Conservation (phyloP, 805 yeast species). For the Nakazawaea holstii region DNA sequence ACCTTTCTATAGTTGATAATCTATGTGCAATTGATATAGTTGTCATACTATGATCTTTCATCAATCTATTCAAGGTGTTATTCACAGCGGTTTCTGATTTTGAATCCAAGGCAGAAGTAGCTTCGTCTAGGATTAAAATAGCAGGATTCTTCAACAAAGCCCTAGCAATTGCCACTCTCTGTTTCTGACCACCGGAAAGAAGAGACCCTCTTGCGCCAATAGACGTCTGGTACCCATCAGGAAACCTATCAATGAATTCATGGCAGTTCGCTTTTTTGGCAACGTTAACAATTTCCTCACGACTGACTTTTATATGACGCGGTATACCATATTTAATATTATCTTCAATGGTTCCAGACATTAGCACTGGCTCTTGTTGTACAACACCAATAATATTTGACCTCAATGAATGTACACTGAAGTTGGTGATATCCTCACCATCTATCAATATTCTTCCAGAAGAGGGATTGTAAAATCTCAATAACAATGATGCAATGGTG, state of each 20-base stretch:
- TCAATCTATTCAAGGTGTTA: slow-evolving; percentile 56
- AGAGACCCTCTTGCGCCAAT: slow-evolving; percentile 32
- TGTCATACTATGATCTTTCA: slow-evolving; percentile 57
- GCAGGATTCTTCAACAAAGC: slow-evolving; percentile 65
- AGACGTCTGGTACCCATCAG: slow-evolving; percentile 72
- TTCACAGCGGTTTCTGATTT: slow-evolving; percentile 85
- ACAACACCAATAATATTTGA: slow-evolving; percentile 75
- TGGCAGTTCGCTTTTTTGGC: slow-evolving; percentile 68
- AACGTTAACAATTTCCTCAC: slow-evolving; percentile 60
- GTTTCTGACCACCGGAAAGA: slow-evolving; percentile 73
- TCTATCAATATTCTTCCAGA: slow-evolving; percentile 67
- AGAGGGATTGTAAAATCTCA: slow-evolving; percentile 79
- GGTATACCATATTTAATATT: slow-evolving; percentile 72
- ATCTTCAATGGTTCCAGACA: slow-evolving; percentile 84
- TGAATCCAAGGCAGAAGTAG: slow-evolving; percentile 90
- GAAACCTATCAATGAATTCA: slow-evolving; percentile 66
- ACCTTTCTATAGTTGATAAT: slow-evolving; percentile 77
- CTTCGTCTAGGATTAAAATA: slow-evolving; percentile 76
- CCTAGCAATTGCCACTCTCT: slow-evolving; percentile 71
- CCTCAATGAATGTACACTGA: slow-evolving; percentile 72
- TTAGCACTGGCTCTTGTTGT: slow-evolving; percentile 86
- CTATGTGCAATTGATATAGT: slow-evolving; percentile 90
- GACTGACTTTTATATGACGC: slow-evolving; percentile 43
- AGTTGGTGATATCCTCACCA: slow-evolving; percentile 56
- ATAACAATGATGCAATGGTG: slow-evolving; percentile 72